Evolutionary conservation across 2,329 filamentous ascomycete genomes (phyloP).

Genomic region (Botrytis cinerea): DNA sequence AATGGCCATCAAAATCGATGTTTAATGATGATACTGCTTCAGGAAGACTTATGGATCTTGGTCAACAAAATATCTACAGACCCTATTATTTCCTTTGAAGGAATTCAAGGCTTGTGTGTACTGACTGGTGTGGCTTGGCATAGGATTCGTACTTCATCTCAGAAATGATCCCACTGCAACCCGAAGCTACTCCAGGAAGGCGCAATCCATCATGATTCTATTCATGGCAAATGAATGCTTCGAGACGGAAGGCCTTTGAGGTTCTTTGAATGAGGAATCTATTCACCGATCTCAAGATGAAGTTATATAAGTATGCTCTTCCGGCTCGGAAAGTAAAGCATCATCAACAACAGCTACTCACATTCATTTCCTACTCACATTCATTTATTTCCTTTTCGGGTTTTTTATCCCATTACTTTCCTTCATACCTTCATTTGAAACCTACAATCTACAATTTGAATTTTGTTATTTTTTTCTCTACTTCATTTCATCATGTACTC

Average conservation of each 20-base stretch:
- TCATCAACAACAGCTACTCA: slow-evolving; percentile 24
- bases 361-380: slow-evolving; percentile 22
- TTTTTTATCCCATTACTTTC: slow-evolving; percentile 24
- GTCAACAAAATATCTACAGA: background rate
- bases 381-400: slow-evolving; percentile 22
- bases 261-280: background rate
- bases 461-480: slow-evolving; percentile 10
- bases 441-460: slow-evolving; percentile 6
- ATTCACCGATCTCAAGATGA: background rate
- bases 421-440: slow-evolving; percentile 20
- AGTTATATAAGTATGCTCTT: slow-evolving; percentile 21
- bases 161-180: slow-evolving; percentile 16
- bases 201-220: slow-evolving; percentile 15
- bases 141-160: slow-evolving; percentile 20
- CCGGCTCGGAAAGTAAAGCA: background rate
- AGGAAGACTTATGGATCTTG: background rate
- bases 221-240: slow-evolving; percentile 13
- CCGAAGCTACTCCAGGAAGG: slow-evolving; percentile 9
- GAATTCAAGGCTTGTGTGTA: background rate
- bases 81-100: background rate
- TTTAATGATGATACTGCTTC: background rate
- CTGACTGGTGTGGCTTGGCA: slow-evolving; percentile 11
- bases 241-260: background rate
- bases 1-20: background rate
- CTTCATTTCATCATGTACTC: slow-evolving; percentile 24